Evolutionary conservation across 768 basidiomycete genomes (phyloP), one percentile per base, ranked within the genome.

Genomic region (Botryobasidium botryosum): DNA sequence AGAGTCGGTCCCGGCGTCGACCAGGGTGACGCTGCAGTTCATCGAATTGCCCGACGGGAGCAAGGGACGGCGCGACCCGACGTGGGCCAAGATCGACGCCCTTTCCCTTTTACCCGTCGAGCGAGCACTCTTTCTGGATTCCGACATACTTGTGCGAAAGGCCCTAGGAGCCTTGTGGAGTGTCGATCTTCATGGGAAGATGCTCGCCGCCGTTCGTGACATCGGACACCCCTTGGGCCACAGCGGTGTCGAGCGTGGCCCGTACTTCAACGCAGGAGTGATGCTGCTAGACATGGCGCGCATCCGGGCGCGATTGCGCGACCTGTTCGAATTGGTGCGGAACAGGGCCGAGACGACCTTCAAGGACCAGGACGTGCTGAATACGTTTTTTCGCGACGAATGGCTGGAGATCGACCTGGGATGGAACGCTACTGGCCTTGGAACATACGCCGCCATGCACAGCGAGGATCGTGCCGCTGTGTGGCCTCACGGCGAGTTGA

Each of bases 361-460:
- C 50, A 53, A 50, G 2, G 72, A 74, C 47, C 74, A 75, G 43
- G 74, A 76, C 52, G 64, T 56, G 6, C 57, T 75, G 46, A 74
- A 73, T 48, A 52, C 46, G 17, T 62, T 66, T 52, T 73, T 74
- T 50, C 52, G 49, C n/a, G 57, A 47, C 5, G 54, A 63, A 27
- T 74, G 71, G 70, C 48, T 50, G n/a, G 42, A 59, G 29, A 46
- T 75, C 24, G 54, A 56, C 41, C 56, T 71, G 25, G 47, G 43
- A 26, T 75, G 71, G 71, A 75, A 75, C 45, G 72, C 71, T 3
- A 70, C 72, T 40, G 73, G 74, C 3, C 57, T 74, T 24, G 71
- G 71, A 8, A 71, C 72, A 7, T 76, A 74, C 49, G 69, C 68
- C 4, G 53, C 55, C 13, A 52, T 51, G 32, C 46, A 56, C 7